Evolutionary conservation across 192 early-diverging fungal species (phyloP).

Genomic region (Backusella parvicylindrica): DNA sequence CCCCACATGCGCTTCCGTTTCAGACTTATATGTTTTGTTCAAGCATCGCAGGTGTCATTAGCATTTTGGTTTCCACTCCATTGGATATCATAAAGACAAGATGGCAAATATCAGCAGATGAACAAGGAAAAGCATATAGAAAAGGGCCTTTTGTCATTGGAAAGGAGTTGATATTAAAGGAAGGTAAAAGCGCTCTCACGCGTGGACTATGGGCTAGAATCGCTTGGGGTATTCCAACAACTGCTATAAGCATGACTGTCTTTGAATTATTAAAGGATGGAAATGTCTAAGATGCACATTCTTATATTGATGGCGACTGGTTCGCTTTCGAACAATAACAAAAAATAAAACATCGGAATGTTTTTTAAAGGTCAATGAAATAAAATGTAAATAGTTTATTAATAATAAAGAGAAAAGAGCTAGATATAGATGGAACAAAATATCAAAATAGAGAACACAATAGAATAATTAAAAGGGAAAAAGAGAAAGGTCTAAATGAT

Average conservation of each 20-base stretch:
- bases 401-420: not conserved
- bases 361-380: not conserved
- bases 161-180: conserved; percentile 42
- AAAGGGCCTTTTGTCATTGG: conserved; percentile 39
- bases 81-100: conserved; percentile 83
- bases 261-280: conserved; percentile 49
- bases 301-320: not conserved
- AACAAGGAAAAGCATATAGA: conserved; percentile 20
- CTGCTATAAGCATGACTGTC: conserved; percentile 68
- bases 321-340: not conserved
- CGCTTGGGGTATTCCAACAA: conserved; percentile 64
- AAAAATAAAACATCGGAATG: not conserved
- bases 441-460: not conserved
- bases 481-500: not conserved
- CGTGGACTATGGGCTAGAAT: conserved; percentile 65
- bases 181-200: conserved; percentile 64
- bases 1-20: conserved; percentile 43
- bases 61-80: conserved; percentile 59
- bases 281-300: not conserved
- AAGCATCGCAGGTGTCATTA: conserved; percentile 52
- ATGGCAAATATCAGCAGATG: conserved; percentile 55
- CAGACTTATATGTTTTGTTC: conserved; percentile 57
- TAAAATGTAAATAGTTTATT: not conserved
- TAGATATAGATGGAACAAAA: not conserved
- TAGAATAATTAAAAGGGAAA: not conserved